phyloP scores from a whole-genome alignment of 2,329 filamentous ascomycete genomes.

The Botryotinia convoluta region DNA sequence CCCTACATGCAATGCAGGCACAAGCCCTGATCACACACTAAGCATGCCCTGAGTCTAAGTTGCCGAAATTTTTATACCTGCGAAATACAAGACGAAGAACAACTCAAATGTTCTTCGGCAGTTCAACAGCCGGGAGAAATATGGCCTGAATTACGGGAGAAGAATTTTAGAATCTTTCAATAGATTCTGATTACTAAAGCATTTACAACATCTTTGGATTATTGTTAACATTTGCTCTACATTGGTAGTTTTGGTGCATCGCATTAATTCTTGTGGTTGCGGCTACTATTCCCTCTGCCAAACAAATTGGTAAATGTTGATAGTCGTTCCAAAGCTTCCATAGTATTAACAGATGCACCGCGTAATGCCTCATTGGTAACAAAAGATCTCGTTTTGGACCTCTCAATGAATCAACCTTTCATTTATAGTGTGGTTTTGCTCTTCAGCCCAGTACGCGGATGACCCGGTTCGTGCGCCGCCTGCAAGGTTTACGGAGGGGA shows the following conservation, averaged over 20 bases:
- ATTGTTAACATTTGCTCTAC: background rate
- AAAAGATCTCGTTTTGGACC: background rate
- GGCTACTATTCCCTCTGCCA: background rate
- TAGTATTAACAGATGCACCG: background rate
- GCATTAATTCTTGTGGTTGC: background rate
- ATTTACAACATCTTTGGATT: background rate
- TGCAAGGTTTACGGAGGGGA: background rate
- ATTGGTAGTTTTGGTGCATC: background rate
- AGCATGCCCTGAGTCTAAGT: background rate
- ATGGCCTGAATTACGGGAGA: background rate
- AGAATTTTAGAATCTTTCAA: background rate
- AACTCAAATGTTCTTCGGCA: background rate
- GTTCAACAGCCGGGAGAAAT: background rate
- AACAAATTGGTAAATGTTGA: conserved; percentile 3
- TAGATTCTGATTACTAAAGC: background rate
- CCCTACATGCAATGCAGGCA: conserved; percentile 8
- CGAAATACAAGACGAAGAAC: background rate
- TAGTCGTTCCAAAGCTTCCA: conserved; percentile 15
- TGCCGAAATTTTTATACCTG: background rate
- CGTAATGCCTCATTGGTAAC: background rate
- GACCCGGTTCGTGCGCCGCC: conserved; percentile 6
- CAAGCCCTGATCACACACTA: conserved; percentile 1
- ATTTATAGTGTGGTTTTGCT: background rate
- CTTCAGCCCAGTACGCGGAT: conserved; percentile 7
- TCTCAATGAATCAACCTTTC: conserved; percentile 8